phyloP scores from a whole-genome alignment of 192 early-diverging fungal genomes.

The Paraglomus occultum region DNA sequence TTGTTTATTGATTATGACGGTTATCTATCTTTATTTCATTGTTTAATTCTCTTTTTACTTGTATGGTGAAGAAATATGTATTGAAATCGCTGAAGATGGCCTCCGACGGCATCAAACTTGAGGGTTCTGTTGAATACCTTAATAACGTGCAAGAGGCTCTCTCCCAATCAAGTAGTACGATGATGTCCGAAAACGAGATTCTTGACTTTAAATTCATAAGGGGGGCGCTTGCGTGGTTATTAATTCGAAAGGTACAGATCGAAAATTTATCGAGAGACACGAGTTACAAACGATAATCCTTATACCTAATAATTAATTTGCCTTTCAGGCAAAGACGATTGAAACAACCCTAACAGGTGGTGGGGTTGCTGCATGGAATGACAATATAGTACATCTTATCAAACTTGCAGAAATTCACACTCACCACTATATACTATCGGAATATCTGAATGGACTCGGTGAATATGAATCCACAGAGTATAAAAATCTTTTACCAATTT shows the following conservation, averaged over 20 bases:
- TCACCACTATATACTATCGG: slow-evolving; percentile 36
- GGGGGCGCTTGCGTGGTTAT: slow-evolving; percentile 43
- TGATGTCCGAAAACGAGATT: slow-evolving; percentile 41
- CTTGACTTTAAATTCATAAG: slow-evolving; percentile 37
- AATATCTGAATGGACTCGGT: slow-evolving; percentile 31
- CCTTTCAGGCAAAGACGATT: slow-evolving; percentile 23
- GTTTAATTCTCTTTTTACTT: background rate
- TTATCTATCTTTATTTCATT: background rate
- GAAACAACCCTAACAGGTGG: slow-evolving; percentile 29
- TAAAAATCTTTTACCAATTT: slow-evolving; percentile 35
- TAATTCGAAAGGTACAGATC: slow-evolving; percentile 37
- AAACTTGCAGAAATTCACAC: slow-evolving; percentile 40
- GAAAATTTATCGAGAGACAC: slow-evolving; percentile 2
- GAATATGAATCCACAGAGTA: slow-evolving; percentile 34
- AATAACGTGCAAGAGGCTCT: slow-evolving; percentile 28
- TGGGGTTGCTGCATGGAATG: slow-evolving; percentile 36
- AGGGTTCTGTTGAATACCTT: slow-evolving; percentile 42
- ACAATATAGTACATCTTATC: slow-evolving; percentile 37
- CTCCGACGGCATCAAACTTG: slow-evolving; percentile 33
- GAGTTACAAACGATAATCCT: background rate
- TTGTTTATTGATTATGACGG: background rate
- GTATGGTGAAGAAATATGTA: slow-evolving; percentile 20
- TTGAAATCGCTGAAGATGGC: slow-evolving; percentile 32
- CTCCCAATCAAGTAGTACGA: background rate
- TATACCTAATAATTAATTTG: background rate